Percentiles rank a stretch among this genome's conserved stretches.
phyloP scores from a whole-genome alignment of 73 alveolate species.

The Durusdinium trenchii region DNA sequence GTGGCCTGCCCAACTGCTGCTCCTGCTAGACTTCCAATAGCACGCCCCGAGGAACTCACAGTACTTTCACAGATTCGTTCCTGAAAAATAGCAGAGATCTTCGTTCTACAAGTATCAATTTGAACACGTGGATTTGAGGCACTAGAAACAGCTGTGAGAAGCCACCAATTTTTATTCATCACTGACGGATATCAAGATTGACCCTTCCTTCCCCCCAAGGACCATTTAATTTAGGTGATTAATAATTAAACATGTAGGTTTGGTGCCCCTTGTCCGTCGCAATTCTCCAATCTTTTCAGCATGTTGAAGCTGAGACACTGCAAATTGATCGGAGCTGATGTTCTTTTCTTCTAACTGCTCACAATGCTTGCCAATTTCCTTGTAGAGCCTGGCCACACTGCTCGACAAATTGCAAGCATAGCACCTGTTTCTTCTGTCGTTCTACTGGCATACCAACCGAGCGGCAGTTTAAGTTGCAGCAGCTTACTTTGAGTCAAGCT shows the following conservation, averaged over 20 bases:
- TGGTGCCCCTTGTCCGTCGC: neutral
- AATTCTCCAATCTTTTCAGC: neutral
- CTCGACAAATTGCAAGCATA: too few species aligned
- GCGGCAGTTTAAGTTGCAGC: too few species aligned
- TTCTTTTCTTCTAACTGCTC: conserved; percentile 55
- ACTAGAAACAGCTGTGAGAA: too few species aligned
- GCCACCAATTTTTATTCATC: too few species aligned
- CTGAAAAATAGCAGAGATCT: neutral
- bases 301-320: conserved; percentile 10
- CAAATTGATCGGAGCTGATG: conserved; percentile 77
- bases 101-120: neutral
- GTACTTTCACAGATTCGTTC: conserved; percentile 82
- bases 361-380: conserved; percentile 83
- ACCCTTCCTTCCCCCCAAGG: too few species aligned
- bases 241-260: too few species aligned
- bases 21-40: conserved; percentile 93
- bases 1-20: conserved; percentile 78
- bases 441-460: too few species aligned
- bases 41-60: conserved; percentile 91
- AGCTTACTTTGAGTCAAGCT: too few species aligned
- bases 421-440: too few species aligned
- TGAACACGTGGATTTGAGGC: neutral
- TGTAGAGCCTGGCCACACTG: conserved; percentile 94
- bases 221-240: too few species aligned
- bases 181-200: too few species aligned